These are phyloP conservation scores for Coemansia sp. DNA, from an alignment of 192 early-diverging fungal genomes.

Conservation along the genomic window DNA sequence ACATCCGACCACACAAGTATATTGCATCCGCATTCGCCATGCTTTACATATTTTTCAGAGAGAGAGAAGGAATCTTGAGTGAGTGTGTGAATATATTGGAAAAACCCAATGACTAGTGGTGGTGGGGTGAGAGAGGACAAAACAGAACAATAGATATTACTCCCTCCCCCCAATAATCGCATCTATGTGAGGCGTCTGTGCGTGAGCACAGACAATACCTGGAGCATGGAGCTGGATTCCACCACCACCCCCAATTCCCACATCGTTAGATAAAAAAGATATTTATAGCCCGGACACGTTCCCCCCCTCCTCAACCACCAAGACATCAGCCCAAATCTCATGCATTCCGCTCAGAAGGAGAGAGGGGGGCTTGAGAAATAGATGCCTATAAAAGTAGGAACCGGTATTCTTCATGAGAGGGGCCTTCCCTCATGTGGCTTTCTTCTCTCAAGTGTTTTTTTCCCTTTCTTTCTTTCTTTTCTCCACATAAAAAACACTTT, in stretches of 20 bases:
- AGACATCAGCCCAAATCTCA: too few species aligned
- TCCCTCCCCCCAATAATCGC: neutral
- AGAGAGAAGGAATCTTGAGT: neutral
- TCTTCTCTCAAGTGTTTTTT: too few species aligned
- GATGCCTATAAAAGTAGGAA: too few species aligned
- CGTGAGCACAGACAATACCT: neutral
- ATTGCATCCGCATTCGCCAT: too few species aligned
- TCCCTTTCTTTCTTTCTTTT: neutral
- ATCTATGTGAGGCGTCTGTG: constrained; percentile 8
- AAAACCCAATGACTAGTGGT: neutral
- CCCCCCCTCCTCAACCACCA: too few species aligned
- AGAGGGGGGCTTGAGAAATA: neutral
- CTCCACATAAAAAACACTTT: neutral
- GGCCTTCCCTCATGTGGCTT: too few species aligned
- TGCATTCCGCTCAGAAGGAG: neutral
- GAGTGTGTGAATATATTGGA: neutral
- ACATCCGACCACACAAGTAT: too few species aligned
- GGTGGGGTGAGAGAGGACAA: too few species aligned
- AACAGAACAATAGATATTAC: neutral
- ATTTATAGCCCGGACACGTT: constrained; percentile 3
- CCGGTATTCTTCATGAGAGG: too few species aligned
- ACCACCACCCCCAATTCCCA: neutral
- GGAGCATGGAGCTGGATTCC: constrained; percentile 1
- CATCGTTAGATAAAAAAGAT: neutral
- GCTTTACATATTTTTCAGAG: too few species aligned